These are phyloP conservation scores for Nicotiana rustica DNA, from an alignment of 305 asterid genomes.

Conservation along the genomic window DNA sequence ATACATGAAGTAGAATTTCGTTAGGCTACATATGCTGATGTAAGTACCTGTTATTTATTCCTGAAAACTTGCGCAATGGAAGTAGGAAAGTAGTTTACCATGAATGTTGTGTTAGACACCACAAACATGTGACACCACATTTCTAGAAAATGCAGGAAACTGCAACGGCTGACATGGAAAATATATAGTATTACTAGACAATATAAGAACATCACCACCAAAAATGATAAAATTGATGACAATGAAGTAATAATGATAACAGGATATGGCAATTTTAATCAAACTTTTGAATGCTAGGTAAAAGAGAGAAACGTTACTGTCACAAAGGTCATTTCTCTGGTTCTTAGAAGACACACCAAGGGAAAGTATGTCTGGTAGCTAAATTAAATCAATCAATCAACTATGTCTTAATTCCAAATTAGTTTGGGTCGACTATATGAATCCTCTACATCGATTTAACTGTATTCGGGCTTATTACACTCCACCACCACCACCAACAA, in stretches of 20 bases:
- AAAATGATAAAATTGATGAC: not conserved
- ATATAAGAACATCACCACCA: not conserved
- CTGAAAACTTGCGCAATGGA: not conserved
- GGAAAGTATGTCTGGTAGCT: not conserved
- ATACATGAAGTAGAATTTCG: not conserved
- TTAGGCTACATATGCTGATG: not conserved
- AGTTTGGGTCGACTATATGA: not conserved
- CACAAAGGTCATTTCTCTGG: not conserved
- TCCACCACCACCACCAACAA: not conserved
- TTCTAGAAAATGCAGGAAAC: not conserved
- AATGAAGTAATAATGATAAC: not conserved
- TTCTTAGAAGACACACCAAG: not conserved
- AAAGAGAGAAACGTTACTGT: not conserved
- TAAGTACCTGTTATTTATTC: not conserved
- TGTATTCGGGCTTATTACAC: not conserved
- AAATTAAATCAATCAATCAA: not conserved
- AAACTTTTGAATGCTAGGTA: not conserved
- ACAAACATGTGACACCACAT: not conserved
- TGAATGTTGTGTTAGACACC: not conserved
- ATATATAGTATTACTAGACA: not conserved
- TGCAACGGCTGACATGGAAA: not conserved
- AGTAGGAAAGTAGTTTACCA: not conserved
- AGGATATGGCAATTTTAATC: not conserved
- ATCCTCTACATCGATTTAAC: not conserved
- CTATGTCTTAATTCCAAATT: not conserved